Evolutionary conservation across 2,329 filamentous ascomycete genomes (phyloP), one percentile per base, ranked within the genome.

Genomic region (Fusarium devonianum): DNA sequence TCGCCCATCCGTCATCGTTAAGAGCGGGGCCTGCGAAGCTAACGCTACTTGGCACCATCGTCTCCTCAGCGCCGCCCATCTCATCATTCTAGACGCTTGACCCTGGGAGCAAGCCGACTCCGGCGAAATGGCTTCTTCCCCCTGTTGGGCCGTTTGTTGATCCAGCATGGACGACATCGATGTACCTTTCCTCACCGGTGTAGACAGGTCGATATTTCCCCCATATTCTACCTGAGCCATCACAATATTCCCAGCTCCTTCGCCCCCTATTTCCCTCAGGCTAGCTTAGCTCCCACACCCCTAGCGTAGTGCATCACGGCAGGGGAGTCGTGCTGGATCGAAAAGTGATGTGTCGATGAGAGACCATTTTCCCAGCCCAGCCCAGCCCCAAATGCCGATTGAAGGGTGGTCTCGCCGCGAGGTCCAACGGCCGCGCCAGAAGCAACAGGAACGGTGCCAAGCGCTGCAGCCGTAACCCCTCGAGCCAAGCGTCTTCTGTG

Each of bases 331-430:
- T 62, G 56, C 49, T 43, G 51, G 49, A 58, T 63, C 42, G 55
- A 64, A 56, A 58, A 64, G 49, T 64, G 60, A 62, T 60, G 36
- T 62, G 43, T 62, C 58, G 46, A 50, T 45, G 42, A 58, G 38
- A 61, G 49, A 38, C 41, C n/a, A 47, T 18, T 38, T 42, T 42
- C 36, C 32, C 34, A 43, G 36, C 49, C 49, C 48, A 46, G 53
- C 33, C 19, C 40, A 43, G 45, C n/a, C n/a, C n/a, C n/a, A n/a
- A 55, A 49, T 58, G 36, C 38, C 46, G 34, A 51, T 57, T 41
- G 45, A 57, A 43, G 52, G 40, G 35, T 38, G 43, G 32, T 41
- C 33, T 49, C 33, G 46, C 33, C 18, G 39, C 32, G 43, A 51
- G 46, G 54, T 47, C 45, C 47, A 64, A 49, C 47, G 50, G 33